Evolutionary conservation across 441 rosid species (phyloP).

Genomic region (Euphorbia schlechtendalii): DNA sequence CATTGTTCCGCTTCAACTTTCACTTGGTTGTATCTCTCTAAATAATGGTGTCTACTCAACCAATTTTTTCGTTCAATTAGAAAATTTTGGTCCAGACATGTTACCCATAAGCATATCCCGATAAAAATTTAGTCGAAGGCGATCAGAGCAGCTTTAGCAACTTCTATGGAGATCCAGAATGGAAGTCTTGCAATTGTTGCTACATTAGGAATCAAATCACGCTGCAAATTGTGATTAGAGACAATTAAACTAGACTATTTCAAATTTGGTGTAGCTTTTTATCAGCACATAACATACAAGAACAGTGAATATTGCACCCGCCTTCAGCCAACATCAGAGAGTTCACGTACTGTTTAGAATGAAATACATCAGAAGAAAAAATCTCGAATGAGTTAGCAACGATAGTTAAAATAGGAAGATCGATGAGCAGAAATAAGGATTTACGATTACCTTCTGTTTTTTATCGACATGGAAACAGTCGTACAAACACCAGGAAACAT

Average conservation of each 20-base stretch:
- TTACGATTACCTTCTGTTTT: conserved; percentile 49
- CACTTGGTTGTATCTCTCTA: conserved; percentile 31
- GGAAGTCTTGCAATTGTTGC: conserved; percentile 51
- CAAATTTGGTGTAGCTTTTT: conserved; percentile 14
- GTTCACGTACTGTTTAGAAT: conserved; percentile 42
- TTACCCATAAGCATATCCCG: conserved; percentile 40
- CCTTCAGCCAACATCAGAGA: conserved; percentile 42
- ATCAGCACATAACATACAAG: conserved; percentile 43
- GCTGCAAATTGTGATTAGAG: conserved; percentile 25
- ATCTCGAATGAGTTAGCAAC: conserved; percentile 1
- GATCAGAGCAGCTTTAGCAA: conserved; percentile 66
- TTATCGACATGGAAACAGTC: too few species aligned
- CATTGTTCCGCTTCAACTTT: conserved; percentile 23
- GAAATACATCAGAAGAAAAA: conserved; percentile 21
- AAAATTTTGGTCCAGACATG: conserved; percentile 34
- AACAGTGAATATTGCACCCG: conserved; percentile 38
- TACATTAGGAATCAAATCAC: conserved; percentile 32
- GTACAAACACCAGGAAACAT: too few species aligned
- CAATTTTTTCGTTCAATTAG: conserved; percentile 34
- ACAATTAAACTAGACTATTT: not conserved
- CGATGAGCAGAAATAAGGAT: conserved; percentile 9
- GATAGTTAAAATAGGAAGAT: conserved; percentile 10
- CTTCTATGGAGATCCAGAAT: conserved; percentile 59
- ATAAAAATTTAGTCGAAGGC: conserved; percentile 59
- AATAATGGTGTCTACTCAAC: conserved; percentile 24